phyloP scores from a whole-genome alignment of 1,284 basidiomycete genomes.

The Kalmanozyma brasiliensis region DNA sequence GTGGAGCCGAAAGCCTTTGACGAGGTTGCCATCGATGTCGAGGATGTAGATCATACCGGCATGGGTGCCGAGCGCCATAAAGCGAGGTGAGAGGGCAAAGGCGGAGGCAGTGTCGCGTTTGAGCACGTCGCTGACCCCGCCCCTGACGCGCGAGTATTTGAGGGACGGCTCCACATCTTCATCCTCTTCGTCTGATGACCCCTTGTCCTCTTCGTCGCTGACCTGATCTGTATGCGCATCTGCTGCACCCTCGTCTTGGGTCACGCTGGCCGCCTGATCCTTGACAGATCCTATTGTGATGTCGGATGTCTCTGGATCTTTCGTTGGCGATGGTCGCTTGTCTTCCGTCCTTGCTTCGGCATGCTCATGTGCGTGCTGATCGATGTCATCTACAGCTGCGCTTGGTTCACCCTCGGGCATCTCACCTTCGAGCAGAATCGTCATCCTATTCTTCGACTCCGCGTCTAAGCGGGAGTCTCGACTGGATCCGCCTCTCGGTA shows the following conservation, averaged over 20 bases:
- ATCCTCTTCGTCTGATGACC: conserved; percentile 29
- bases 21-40: conserved; percentile 80
- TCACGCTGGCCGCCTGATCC: not conserved
- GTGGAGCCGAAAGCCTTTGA: conserved; percentile 92
- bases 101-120: conserved; percentile 76
- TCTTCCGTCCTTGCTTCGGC: not conserved
- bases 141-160: conserved; percentile 87
- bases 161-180: conserved; percentile 71
- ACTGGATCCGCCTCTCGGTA: conserved; percentile 21
- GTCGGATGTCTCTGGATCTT: not conserved
- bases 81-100: conserved; percentile 73
- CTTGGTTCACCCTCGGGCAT: conserved; percentile 47
- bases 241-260: not conserved
- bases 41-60: conserved; percentile 89
- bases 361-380: conserved; percentile 4
- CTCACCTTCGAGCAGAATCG: conserved; percentile 55
- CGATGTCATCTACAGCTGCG: conserved; percentile 15
- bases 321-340: not conserved
- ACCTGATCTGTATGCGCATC: conserved; percentile 5
- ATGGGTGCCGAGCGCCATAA: conserved; percentile 87
- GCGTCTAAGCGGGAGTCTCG: conserved; percentile 15
- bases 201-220: conserved; percentile 24
- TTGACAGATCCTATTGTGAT: not conserved
- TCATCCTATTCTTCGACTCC: conserved; percentile 50
- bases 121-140: conserved; percentile 80